Percentiles rank a stretch among this genome's conserved stretches.
Evolutionary conservation across 2,329 filamentous ascomycete genomes (phyloP).

Genomic region (Fusarium sp.): DNA sequence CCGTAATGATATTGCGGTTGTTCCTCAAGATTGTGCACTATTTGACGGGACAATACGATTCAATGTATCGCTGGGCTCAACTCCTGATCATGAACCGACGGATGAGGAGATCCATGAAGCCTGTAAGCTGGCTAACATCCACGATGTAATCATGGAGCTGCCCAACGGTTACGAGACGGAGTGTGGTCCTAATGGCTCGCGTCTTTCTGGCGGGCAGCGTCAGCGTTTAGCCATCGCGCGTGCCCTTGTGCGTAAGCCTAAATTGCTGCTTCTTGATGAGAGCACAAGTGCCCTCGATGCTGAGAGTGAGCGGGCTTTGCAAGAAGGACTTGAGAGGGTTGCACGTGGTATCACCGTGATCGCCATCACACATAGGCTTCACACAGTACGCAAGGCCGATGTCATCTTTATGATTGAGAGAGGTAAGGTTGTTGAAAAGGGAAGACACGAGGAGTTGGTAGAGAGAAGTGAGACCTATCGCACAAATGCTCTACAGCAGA

Average conservation of each 20-base stretch:
- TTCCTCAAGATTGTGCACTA: conserved; percentile 66
- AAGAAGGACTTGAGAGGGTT: conserved; percentile 70
- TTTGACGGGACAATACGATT: conserved; percentile 66
- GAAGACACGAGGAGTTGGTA: conserved; percentile 63
- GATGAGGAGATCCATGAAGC: conserved; percentile 72
- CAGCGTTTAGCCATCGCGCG: conserved; percentile 83
- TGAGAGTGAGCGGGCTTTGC: conserved; percentile 72
- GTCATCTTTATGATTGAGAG: conserved; percentile 67
- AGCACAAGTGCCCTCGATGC: conserved; percentile 81
- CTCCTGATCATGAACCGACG: conserved; percentile 63
- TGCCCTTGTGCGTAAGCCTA: conserved; percentile 75
- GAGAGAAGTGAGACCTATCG: conserved; percentile 62
- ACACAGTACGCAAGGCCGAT: conserved; percentile 66
- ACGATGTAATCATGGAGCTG: conserved; percentile 70
- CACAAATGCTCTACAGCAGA: conserved; percentile 62
- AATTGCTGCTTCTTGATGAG: conserved; percentile 82
- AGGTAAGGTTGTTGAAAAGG: conserved; percentile 61
- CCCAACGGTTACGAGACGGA: conserved; percentile 73
- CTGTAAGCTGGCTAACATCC: conserved; percentile 74
- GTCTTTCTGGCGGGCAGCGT: conserved; percentile 80
- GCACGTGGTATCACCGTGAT: conserved; percentile 64
- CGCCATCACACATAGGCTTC: conserved; percentile 66
- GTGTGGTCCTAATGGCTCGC: conserved; percentile 76
- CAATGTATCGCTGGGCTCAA: conserved; percentile 64
- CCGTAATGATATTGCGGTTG: conserved; percentile 63